These are phyloP conservation scores for Trichocomaceae sp. DNA, from an alignment of 2,329 filamentous ascomycete species.

Conservation along the genomic window DNA sequence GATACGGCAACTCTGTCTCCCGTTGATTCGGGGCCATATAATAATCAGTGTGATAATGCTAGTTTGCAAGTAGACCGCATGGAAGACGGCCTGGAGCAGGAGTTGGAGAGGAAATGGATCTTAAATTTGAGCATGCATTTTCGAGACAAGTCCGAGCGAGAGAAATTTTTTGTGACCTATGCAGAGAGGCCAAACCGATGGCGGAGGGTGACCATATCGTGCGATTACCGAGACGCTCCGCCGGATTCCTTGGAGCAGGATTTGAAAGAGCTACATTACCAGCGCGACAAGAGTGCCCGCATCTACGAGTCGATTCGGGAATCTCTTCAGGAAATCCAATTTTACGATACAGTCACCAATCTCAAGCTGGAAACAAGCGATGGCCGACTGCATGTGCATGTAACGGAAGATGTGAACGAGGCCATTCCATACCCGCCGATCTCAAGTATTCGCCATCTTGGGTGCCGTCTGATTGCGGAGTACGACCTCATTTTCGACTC, in stretches of 20 bases:
- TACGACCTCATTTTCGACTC: constrained; percentile 75
- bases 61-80: constrained; percentile 1
- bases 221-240: constrained; percentile 80
- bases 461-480: constrained; percentile 53
- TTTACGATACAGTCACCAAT: constrained; percentile 93
- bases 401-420: constrained; percentile 95
- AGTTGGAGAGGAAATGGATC: constrained; percentile 87
- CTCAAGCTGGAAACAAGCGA: constrained; percentile 86
- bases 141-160: constrained; percentile 80
- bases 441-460: constrained; percentile 66
- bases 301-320: constrained; percentile 95
- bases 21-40: constrained; percentile 18
- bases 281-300: constrained; percentile 83
- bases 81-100: constrained; percentile 56
- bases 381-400: constrained; percentile 85
- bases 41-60: constrained; percentile 6
- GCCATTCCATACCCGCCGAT: constrained; percentile 78
- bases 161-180: constrained; percentile 98
- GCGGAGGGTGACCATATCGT: constrained; percentile 84
- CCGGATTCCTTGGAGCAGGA: constrained; percentile 80
- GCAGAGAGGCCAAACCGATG: constrained; percentile 71
- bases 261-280: constrained; percentile 67
- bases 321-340: constrained; percentile 86
- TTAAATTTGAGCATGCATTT: constrained; percentile 98
- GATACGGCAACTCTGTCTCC: constrained; percentile 11